Conservation (phyloP, 2,329 filamentous ascomycete species). For the Trichothecium sympodiale region DNA sequence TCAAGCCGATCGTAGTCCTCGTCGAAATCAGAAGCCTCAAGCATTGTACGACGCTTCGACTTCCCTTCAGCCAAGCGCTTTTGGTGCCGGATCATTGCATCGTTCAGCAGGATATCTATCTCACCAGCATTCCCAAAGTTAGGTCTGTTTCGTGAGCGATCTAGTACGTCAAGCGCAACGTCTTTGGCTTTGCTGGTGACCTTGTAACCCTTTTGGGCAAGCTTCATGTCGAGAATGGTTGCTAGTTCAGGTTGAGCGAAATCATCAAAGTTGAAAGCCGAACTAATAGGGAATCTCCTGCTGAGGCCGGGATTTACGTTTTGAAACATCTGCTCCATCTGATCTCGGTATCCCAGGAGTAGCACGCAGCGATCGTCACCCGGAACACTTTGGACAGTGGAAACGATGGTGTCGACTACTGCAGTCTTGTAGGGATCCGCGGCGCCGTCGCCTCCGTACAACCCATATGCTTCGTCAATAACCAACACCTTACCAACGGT, state of each 20-base stretch:
- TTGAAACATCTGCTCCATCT: conserved; percentile 64
- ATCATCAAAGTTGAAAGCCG: conserved; percentile 59
- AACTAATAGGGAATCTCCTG: conserved; percentile 52
- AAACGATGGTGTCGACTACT: conserved; percentile 64
- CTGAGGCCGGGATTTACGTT: conserved; percentile 60
- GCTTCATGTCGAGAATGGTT: conserved; percentile 51
- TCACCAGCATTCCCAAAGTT: conserved; percentile 70
- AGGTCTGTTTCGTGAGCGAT: conserved; percentile 47
- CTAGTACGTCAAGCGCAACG: conserved; percentile 49
- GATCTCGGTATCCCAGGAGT: conserved; percentile 56
- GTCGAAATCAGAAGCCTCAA: conserved; percentile 67
- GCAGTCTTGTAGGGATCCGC: conserved; percentile 43
- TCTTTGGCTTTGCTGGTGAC: conserved; percentile 39
- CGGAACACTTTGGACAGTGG: conserved; percentile 57
- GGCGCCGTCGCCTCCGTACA: conserved; percentile 30
- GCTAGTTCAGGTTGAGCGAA: conserved; percentile 48
- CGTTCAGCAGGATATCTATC: conserved; percentile 53
- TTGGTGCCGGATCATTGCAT: conserved; percentile 35
- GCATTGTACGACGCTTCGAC: conserved; percentile 41
- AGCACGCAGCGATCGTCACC: conserved; percentile 65
- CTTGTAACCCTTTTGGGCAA: conserved; percentile 42
- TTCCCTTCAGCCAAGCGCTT: conserved; percentile 11
- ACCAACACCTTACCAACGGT: conserved; percentile 64
- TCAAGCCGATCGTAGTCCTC: conserved; percentile 44
- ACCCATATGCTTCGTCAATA: conserved; percentile 69